Base-by-base conservation (phyloP, 305 asterid genomes). In the Salvia sclarea region DNA sequence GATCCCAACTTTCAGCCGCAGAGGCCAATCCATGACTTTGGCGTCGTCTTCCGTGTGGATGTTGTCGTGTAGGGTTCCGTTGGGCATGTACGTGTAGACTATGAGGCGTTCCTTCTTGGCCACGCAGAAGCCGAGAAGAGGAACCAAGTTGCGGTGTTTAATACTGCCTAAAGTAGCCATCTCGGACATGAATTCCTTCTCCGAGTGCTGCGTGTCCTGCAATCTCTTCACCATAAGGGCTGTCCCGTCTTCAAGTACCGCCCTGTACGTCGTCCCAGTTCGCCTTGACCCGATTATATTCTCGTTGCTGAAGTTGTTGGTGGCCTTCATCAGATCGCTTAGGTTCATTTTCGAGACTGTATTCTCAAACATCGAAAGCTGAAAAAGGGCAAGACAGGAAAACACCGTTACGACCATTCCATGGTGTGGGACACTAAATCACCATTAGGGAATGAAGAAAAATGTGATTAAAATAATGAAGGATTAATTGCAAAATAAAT, bases 291-390 rank as follows among this genome's bases (percentile, higher is more conserved):
- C 96, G 25, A 90, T 79, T 60, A 92, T 90, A 35, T 92, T 92
- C 81, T 74, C 80, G 49, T 84, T 88, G 86, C 88, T 88, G 81
- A 92, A 92, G 79, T 72, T 78, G 61, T 80, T 78, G 3, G 97
- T 92, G 24, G 95, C 96, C 86, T 90, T 90, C 95, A 92, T 82
- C 74, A 92, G 90, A 84, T 92, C 97, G 60, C 78, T 72, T 14
- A 92, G 75, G 81, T 83, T 89, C 95, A 92, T 86, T 72, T 88
- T 88, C 5, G 93, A 78, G 63, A 82, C 81, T 0, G 91, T 79
- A 49, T 85, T 88, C 81, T 88, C 97, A 41, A 92, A 92, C 95
- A 84, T 84, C 1, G 89, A 88, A 59, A 92, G 88, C 98, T 90
- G 95, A 38, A 48, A 48, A 66, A 80, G 64, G 38, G 31, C 4